These are phyloP conservation scores for Flaveria sonorensis DNA, from an alignment of 129 eudicot species.

Conservation along the genomic window DNA sequence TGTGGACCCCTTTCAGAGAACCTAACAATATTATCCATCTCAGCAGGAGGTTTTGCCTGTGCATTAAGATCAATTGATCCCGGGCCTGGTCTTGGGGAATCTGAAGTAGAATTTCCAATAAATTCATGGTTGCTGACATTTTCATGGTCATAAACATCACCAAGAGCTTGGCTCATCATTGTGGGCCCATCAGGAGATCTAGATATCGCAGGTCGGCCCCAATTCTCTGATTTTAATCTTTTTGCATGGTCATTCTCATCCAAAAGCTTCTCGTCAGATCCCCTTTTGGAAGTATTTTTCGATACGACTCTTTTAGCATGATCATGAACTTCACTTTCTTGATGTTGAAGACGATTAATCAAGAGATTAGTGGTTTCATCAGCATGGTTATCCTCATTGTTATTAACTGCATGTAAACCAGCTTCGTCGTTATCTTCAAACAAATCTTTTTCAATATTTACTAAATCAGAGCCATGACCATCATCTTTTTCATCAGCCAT, in stretches of 20 bases:
- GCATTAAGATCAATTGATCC: constrained; percentile 47
- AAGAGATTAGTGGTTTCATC: constrained; percentile 37
- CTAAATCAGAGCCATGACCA: constrained; percentile 48
- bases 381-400: constrained; percentile 45
- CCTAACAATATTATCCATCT: constrained; percentile 40
- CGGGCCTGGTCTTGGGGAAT: constrained; percentile 50
- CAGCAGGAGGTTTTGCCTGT: constrained; percentile 43
- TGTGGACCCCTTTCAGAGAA: constrained; percentile 45
- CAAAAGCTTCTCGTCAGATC: constrained; percentile 41
- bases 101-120: constrained; percentile 43
- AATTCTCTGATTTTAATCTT: constrained; percentile 51
- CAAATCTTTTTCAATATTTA: constrained; percentile 61
- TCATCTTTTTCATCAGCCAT: constrained; percentile 51
- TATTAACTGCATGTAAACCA: constrained; percentile 40
- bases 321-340: constrained; percentile 31
- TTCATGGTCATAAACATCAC: constrained; percentile 42
- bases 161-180: constrained; percentile 23
- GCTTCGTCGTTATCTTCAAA: constrained; percentile 47
- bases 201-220: constrained; percentile 19
- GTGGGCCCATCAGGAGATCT: constrained; percentile 38
- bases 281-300: constrained; percentile 55
- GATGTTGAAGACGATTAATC: constrained; percentile 36
- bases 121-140: constrained; percentile 38
- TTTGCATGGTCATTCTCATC: constrained; percentile 52
- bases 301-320: constrained; percentile 26